Base-by-base conservation (phyloP, 1,284 basidiomycete species). In the Exobasidium cylindrosporum region DNA sequence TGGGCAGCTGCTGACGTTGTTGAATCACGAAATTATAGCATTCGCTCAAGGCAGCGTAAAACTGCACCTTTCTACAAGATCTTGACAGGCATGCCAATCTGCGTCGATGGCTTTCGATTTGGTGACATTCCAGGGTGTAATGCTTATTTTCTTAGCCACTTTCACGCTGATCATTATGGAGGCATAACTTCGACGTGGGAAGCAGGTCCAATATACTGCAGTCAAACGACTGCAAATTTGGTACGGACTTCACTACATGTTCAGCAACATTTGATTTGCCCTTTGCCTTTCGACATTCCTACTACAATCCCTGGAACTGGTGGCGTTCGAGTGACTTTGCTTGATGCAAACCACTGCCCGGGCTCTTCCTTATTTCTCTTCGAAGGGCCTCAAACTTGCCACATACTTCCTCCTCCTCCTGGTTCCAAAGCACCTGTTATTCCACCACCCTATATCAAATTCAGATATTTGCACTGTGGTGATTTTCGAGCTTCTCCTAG, bases 321-420 rank as follows among this genome's bases (percentile, higher is more conserved):
- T 30, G 93, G 92, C 1, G 91, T 97, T 40, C 84, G 82, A 40
- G 94, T 97, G 1, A 97, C 92, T 0, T 86, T 92, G 45, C 91
- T 98, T n/a, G 91, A 96, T 72, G 95, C 95, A 1, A 98, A 98
- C 76, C 96, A 97, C 77, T 82, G 87, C 74, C 95, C 96, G 0
- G 96, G 95, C 4, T 96, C 93, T 0, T 91, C 88, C 60, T 83
- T 98, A 6, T 97, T 97, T 80, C 84, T 96, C 21, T 97, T 95
- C 68, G 92, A 96, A 81, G 95, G 95, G 0, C 85, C 81, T 26
- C 94, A 96, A 78, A 97, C 92, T 0, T 82, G 88, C 52, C 84
- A 94, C 73, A 90, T 92, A 0, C 70, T 74, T 5, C 67, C 69
- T 63, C 28, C 66, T 61, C 47, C 66, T 57, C 14, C 55, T 40